Evolutionary conservation across 768 basidiomycete species (phyloP), one percentile per base, ranked within the genome.

Genomic region (Xerocomus brunneocitrinus): DNA sequence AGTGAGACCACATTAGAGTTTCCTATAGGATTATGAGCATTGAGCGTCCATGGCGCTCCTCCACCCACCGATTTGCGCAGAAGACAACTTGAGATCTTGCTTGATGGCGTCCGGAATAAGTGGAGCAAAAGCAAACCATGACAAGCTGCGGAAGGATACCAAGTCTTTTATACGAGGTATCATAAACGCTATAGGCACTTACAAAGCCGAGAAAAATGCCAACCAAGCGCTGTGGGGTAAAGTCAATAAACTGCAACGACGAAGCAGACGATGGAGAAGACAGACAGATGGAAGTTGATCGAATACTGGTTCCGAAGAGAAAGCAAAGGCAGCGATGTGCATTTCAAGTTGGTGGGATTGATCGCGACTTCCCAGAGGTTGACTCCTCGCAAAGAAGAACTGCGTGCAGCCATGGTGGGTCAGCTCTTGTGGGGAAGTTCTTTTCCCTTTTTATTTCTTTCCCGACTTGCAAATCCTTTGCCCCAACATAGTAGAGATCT

Each of bases 111-210:
- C 77, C 0, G 81, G 79, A 34, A 81, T 74, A 14, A 84, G 75
- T 0, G 82, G 82, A n/a, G 81, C 73, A 59, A 84, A 83, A 1
- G 82, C 81, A 52, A 83, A 83, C 83, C 81, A 78, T 1, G 71
- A 71, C 27, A 73, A 49, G 41, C 72, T 73, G 47, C 14, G 22
- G 9, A 24, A 30, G 12, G 14, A 39, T 24, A 34, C 12, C 28
- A 24, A 39, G 32, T 27, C 40, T 24, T 34, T 8, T 40, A 43
- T 25, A 72, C 10, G 14, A 2, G 2, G 5, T 24, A 47, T 32
- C 8, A 13, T 24, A 6, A 2, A 8, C 28, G 36, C 8, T 7
- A 14, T 28, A 14, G 31, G 16, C 6, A 19, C 66, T 38, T 59
- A 67, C 66, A 79, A 79, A 0, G 79, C 78, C n/a, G 76, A 72